Percentiles rank a stretch among this genome's conserved stretches.
phyloP scores from a whole-genome alignment of 2,329 filamentous ascomycete species.

The Aureobasidium namibiae region DNA sequence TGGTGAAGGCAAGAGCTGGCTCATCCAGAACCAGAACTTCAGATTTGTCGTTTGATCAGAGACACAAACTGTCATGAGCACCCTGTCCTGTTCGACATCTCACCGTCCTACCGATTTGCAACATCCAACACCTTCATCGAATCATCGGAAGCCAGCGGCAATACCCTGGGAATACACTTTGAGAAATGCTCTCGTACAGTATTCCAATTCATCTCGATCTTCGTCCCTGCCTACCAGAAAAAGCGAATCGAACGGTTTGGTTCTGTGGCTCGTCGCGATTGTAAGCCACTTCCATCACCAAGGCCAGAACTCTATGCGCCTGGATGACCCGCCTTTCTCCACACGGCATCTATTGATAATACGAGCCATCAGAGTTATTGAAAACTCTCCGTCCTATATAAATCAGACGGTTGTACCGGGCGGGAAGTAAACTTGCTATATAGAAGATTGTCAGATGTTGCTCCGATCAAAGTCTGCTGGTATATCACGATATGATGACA shows the following conservation, averaged over 20 bases:
- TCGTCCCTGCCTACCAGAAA: background rate
- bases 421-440: too few species aligned
- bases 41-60: slow-evolving; percentile 32
- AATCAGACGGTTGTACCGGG: background rate
- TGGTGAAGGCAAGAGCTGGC: slow-evolving; percentile 28
- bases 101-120: background rate
- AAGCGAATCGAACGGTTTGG: background rate
- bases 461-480: too few species aligned
- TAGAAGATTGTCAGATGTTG: too few species aligned
- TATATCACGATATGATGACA: too few species aligned
- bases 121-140: background rate
- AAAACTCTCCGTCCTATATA: background rate
- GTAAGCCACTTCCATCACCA: slow-evolving; percentile 1
- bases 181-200: background rate
- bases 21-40: slow-evolving; percentile 36
- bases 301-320: background rate
- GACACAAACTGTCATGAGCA: background rate
- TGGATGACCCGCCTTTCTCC: background rate
- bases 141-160: background rate
- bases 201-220: background rate
- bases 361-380: background rate
- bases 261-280: background rate
- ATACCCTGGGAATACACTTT: background rate
- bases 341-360: background rate
- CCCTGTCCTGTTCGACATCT: background rate